Conservation (phyloP, 805 yeast genomes). For the Metschnikowia gruessii region DNA sequence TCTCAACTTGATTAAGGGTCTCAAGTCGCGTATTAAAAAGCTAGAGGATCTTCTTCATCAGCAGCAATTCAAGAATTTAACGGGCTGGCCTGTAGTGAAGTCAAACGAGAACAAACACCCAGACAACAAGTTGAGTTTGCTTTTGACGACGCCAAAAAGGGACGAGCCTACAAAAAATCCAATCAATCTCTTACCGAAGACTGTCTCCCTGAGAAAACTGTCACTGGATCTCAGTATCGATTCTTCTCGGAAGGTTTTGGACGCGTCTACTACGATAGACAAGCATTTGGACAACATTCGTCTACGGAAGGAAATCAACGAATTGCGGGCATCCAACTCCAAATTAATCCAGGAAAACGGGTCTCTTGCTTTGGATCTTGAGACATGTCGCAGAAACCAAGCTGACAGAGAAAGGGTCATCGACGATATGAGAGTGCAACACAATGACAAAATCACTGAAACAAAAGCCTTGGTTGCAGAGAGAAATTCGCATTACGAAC, state of each 20-base stretch:
- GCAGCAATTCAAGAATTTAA: constrained; percentile 57
- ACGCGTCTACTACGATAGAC: constrained; percentile 38
- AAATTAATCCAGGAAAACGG: constrained; percentile 1
- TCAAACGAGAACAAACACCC: neutral
- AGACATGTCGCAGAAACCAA: neutral
- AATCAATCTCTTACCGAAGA: constrained; percentile 24
- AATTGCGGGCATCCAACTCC: constrained; percentile 7
- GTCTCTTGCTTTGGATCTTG: neutral
- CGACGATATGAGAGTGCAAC: neutral
- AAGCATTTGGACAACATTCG: constrained; percentile 43
- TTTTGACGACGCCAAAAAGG: constrained; percentile 2
- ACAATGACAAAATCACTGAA: neutral
- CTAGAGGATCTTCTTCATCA: constrained; percentile 77
- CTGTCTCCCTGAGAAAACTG: constrained; percentile 1
- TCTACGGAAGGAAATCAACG: constrained; percentile 31
- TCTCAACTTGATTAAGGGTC: constrained; percentile 50
- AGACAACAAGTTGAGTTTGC: constrained; percentile 18
- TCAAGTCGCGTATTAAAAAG: constrained; percentile 68
- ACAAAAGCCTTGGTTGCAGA: neutral
- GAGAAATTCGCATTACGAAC: neutral
- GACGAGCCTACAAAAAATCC: constrained; percentile 19
- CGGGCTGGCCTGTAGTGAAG: constrained; percentile 40
- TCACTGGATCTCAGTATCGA: constrained; percentile 1
- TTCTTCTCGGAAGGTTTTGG: constrained; percentile 23
- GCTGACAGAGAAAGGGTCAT: constrained; percentile 4